phyloP scores from a whole-genome alignment of 441 rosid species.

The Bruguiera hainesii region DNA sequence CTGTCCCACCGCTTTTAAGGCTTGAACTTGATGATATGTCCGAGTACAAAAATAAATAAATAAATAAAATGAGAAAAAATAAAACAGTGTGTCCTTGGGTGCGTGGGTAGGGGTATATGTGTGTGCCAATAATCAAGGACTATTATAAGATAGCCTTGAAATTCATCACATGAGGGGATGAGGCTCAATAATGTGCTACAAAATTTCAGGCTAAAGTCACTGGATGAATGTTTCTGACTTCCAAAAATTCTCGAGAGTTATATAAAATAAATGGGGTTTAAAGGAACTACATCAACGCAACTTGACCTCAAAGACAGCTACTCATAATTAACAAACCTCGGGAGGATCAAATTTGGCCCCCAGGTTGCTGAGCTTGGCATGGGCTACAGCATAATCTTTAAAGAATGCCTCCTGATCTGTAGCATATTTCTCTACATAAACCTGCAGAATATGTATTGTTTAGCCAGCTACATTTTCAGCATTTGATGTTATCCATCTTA shows the following conservation, averaged over 20 bases:
- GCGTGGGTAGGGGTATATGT: neutral
- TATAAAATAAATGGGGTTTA: neutral
- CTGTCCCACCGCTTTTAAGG: neutral
- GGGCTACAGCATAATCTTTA: conserved; percentile 93
- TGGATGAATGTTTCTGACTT: neutral
- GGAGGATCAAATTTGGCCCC: conserved; percentile 94
- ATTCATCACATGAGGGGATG: neutral
- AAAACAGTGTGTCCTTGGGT: neutral
- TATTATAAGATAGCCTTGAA: neutral
- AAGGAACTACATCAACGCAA: neutral
- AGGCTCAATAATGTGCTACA: neutral
- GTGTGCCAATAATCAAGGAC: neutral
- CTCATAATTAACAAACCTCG: conserved; percentile 50
- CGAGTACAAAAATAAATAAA: neutral
- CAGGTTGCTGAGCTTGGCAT: conserved; percentile 85
- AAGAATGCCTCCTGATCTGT: conserved; percentile 80
- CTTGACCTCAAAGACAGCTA: conserved; percentile 10
- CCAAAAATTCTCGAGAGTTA: conserved; percentile 1
- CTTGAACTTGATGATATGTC: neutral
- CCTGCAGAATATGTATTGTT: conserved; percentile 40
- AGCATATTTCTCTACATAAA: conserved; percentile 85
- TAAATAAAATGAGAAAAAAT: neutral
- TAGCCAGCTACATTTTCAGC: conserved; percentile 15
- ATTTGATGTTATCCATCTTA: neutral
- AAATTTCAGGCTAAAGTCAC: neutral